These are phyloP conservation scores for Carex myosuroides DNA, from an alignment of 176 grass and related monocot genomes.

Conservation along the genomic window DNA sequence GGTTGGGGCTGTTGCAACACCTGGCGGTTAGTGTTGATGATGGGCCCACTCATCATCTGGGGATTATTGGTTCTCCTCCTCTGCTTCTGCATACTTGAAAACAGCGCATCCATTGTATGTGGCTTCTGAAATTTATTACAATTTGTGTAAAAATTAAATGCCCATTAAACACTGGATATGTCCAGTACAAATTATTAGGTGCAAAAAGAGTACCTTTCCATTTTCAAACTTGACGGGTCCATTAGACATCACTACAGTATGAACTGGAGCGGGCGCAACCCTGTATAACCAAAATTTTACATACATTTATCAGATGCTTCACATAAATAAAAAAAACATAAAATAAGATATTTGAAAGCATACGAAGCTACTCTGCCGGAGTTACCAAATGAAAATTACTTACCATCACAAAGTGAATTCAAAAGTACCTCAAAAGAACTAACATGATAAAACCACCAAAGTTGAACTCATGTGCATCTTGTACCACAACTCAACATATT, in stretches of 20 bases:
- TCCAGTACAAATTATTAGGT: background rate
- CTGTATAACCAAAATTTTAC: background rate
- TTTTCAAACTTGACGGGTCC: constrained; percentile 10
- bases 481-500: background rate
- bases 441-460: constrained; percentile 10
- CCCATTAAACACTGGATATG: background rate
- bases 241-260: background rate
- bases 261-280: background rate
- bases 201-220: background rate
- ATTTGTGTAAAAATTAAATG: constrained; percentile 8
- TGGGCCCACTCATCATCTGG: constrained; percentile 27
- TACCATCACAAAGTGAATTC: constrained; percentile 12
- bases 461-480: background rate
- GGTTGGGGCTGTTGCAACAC: constrained; percentile 24
- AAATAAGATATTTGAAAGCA: background rate
- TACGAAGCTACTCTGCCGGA: background rate
- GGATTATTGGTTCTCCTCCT: constrained; percentile 34
- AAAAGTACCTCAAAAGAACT: background rate
- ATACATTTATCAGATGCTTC: background rate
- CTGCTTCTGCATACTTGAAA: constrained; percentile 62
- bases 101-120: constrained; percentile 73
- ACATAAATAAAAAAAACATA: background rate
- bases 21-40: constrained; percentile 24
- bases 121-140: constrained; percentile 38
- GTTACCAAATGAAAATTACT: background rate